Evolutionary conservation across 2,329 filamentous ascomycete species (phyloP), one percentile per base, ranked within the genome.

Genomic region (Trichoderma gracile): DNA sequence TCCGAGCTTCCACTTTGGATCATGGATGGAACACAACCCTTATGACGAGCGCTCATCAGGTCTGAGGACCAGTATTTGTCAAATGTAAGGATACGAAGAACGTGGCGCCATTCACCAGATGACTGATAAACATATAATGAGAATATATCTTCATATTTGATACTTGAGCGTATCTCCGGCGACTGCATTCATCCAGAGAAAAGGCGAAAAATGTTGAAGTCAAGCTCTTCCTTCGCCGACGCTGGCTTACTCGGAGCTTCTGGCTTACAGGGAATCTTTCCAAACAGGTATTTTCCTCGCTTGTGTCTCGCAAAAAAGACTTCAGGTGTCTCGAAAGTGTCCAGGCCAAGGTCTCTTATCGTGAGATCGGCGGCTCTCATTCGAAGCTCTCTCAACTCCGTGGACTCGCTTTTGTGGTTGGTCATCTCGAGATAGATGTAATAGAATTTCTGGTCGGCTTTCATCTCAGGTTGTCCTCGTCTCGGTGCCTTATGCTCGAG

Each of bases 1-100:
- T 61, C 33, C 58, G 58, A 61, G 58, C 58, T 61, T 52, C 58
- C 58, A 49, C 5, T 14, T 61, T 17, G 21, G 33, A 30, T 19
- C 3, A 25, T 50, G 19, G 12, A 46, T 52, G 57, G 57, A 33
- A 42, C n/a, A 25, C 15, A 50, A 5, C 21, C 12, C 27, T 15
- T 30, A 4, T 21, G 9, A 40, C 30, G 25, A 25, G 25, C 3
- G 25, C 25, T 25, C 3, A 25, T 5, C 25, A 25, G 25, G 25
- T 25, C 25, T 25, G 25, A 25, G 25, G 27, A 30, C 27, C 8
- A n/a, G n/a, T n/a, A 33, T 12, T 7, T 33, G 7, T 9, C 30
- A 33, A 12, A 1, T 33, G 2, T 25, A 3, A 25, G 25, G 25
- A 25, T 25, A 25, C 25, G 25, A 25, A 3, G 25, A 25, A 25